Evolutionary conservation across 208 protist species (phyloP).

Genomic region (Trypanosoma brucei): DNA sequence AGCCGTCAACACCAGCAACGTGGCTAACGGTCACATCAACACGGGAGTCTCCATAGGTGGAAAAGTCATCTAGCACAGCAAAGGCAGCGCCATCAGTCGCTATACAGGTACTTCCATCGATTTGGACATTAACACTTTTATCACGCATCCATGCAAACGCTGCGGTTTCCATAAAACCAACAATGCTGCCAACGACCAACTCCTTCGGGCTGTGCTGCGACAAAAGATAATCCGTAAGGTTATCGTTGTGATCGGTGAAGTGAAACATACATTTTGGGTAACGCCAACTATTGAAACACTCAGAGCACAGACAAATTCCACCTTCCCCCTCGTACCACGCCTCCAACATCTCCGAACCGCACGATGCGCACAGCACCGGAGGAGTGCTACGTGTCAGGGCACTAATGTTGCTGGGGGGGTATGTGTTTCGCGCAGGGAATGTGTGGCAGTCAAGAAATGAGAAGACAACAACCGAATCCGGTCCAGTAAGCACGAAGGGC

Average conservation of each 20-base stretch:
- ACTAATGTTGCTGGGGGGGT: conserved; percentile 49
- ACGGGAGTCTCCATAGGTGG: conserved; percentile 39
- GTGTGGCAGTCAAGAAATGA: conserved; percentile 62
- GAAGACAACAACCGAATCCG: conserved; percentile 73
- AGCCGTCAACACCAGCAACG: conserved; percentile 65
- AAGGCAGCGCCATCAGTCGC: conserved; percentile 50
- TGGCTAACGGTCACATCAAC: conserved; percentile 63
- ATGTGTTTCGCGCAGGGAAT: conserved; percentile 73
- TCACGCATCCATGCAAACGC: conserved; percentile 51
- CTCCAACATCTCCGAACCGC: conserved; percentile 27
- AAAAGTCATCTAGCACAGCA: conserved; percentile 53
- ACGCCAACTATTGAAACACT: conserved; percentile 82
- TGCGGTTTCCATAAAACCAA: conserved; percentile 78
- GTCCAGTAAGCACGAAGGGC: conserved; percentile 62
- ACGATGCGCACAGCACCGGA: conserved; percentile 27
- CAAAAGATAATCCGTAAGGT: conserved; percentile 59
- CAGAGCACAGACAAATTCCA: conserved; percentile 50
- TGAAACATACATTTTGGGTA: conserved; percentile 71
- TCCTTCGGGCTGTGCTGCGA: conserved; percentile 47
- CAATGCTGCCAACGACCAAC: conserved; percentile 42
- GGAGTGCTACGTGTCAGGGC: conserved; percentile 13
- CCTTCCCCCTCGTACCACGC: conserved; percentile 70
- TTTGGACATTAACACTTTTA: conserved; percentile 73
- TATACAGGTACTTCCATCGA: conserved; percentile 37
- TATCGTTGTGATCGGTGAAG: conserved; percentile 16